These are phyloP conservation scores for Trebouxia sp. DNA, from an alignment of 139 green algal species.

Conservation along the genomic window DNA sequence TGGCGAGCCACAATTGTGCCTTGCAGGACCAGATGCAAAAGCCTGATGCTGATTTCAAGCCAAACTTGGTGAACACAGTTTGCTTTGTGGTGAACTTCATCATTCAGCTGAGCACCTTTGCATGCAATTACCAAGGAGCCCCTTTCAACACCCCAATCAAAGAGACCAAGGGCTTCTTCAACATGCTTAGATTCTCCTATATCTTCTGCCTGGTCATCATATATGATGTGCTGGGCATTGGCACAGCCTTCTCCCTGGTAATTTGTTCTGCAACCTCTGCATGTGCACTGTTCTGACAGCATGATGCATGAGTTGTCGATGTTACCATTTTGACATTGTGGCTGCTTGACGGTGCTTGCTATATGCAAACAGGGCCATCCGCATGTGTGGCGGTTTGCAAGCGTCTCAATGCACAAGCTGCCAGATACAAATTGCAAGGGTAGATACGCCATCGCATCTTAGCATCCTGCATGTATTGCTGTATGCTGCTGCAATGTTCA, in stretches of 20 bases:
- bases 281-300: too few species aligned
- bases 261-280: neutral
- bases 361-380: too few species aligned
- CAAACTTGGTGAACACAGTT: conserved; percentile 98
- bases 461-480: too few species aligned
- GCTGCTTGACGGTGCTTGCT: too few species aligned
- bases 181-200: conserved; percentile 49
- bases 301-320: too few species aligned
- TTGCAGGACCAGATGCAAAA: conserved; percentile 72
- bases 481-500: too few species aligned
- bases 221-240: conserved; percentile 28
- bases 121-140: conserved; percentile 94
- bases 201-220: conserved; percentile 18
- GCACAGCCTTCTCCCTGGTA: conserved; percentile 32
- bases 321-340: too few species aligned
- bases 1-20: too few species aligned
- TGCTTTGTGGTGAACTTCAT: conserved; percentile 91
- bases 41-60: conserved; percentile 85
- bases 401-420: too few species aligned
- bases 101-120: conserved; percentile 92
- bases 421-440: too few species aligned
- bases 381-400: too few species aligned
- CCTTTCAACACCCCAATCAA: conserved; percentile 89
- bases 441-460: too few species aligned
- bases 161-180: conserved; percentile 73